These are phyloP conservation scores for Dipodascopsis uninucleata DNA, from an alignment of 805 yeast genomes.

Conservation along the genomic window DNA sequence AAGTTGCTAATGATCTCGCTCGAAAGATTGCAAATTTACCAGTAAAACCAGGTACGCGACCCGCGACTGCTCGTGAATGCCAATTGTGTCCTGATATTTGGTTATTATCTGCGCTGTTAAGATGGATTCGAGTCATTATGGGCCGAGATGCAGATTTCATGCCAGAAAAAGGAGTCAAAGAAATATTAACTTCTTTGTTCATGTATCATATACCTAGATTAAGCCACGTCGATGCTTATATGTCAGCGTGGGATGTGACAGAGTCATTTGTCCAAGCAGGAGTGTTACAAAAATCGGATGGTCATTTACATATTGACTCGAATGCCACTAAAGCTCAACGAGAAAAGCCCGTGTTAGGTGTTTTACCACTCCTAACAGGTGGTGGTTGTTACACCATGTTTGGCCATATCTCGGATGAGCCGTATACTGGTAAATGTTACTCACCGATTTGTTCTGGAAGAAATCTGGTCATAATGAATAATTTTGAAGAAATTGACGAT, in stretches of 20 bases:
- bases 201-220: conserved; percentile 32
- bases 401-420: conserved; percentile 14
- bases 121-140: conserved; percentile 17
- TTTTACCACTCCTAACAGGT: conserved; percentile 36
- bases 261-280: conserved; percentile 29
- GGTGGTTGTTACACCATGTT: conserved; percentile 35
- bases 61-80: conserved; percentile 6
- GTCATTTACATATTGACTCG: background rate
- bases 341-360: conserved; percentile 32
- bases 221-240: conserved; percentile 34
- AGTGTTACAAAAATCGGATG: conserved; percentile 21
- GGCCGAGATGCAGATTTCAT: conserved; percentile 17
- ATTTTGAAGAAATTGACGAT: background rate
- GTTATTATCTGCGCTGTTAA: conserved; percentile 15
- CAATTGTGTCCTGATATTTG: conserved; percentile 7
- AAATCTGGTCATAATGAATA: background rate
- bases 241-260: conserved; percentile 32
- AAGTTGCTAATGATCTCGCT: background rate
- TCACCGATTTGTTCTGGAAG: conserved; percentile 31
- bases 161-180: conserved; percentile 22
- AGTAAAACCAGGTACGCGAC: no score
- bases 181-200: conserved; percentile 29
- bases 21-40: background rate
- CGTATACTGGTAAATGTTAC: conserved; percentile 31
- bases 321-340: conserved; percentile 12